These are phyloP conservation scores for Auricularia auricula-judae DNA, from an alignment of 768 basidiomycete genomes.

Conservation along the genomic window DNA sequence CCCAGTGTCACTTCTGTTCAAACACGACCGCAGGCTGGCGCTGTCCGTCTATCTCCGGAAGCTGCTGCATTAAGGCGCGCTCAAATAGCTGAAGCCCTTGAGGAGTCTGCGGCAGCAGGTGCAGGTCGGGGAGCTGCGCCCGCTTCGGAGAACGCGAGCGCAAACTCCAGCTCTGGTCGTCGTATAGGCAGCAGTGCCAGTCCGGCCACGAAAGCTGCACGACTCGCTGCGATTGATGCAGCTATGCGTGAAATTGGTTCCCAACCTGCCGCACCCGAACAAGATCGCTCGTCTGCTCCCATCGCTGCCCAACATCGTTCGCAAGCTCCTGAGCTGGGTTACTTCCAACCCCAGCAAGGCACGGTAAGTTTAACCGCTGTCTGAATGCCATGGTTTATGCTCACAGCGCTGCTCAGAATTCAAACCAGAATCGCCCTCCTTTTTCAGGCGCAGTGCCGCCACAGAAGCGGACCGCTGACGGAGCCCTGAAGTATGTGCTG, in stretches of 20 bases:
- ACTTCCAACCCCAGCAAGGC: conserved; percentile 38
- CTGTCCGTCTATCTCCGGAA: too few species aligned
- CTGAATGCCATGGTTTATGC: background rate
- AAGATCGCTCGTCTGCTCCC: conserved; percentile 9
- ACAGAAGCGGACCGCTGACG: background rate
- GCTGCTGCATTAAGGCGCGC: too few species aligned
- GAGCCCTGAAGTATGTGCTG: background rate
- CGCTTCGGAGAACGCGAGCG: background rate
- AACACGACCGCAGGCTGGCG: too few species aligned
- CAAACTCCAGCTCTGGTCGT: background rate
- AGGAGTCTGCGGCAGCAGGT: too few species aligned
- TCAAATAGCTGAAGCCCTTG: too few species aligned
- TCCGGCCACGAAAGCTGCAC: background rate
- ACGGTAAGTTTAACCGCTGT: conserved; percentile 22
- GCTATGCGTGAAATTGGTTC: background rate
- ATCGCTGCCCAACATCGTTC: conserved; percentile 11
- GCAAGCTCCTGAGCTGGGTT: conserved; percentile 27
- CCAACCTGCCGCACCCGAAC: background rate
- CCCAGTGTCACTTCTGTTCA: too few species aligned
- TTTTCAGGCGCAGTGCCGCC: background rate
- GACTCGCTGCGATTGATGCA: background rate
- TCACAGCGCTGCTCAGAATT: background rate
- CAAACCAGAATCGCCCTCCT: background rate
- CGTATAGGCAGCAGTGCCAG: background rate
- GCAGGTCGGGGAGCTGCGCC: too few species aligned